A percentile compares a stretch with the other conserved stretches of the same genome.
These are phyloP conservation scores for Peronospora destructor DNA, from an alignment of 352 stramenopile species.

Conservation along the genomic window DNA sequence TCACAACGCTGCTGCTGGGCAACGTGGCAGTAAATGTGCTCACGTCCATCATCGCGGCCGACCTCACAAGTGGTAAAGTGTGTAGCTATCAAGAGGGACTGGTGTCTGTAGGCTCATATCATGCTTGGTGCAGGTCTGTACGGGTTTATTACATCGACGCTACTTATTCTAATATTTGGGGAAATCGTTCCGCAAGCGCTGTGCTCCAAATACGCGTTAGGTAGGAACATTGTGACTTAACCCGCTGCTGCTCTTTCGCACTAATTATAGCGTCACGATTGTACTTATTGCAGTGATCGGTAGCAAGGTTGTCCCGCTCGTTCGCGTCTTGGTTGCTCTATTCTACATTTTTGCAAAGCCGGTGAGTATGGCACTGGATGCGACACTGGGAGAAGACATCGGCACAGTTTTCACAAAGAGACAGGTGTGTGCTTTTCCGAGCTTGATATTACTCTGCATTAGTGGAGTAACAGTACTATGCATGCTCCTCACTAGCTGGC, in stretches of 20 bases:
- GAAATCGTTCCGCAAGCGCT: conserved; percentile 90
- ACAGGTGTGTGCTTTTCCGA: conserved; percentile 27
- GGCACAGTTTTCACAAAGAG: conserved; percentile 92
- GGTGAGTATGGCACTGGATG: conserved; percentile 89
- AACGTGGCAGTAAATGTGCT: conserved; percentile 97
- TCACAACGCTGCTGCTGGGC: conserved; percentile 96
- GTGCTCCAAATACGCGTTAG: conserved; percentile 93
- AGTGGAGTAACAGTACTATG: not conserved
- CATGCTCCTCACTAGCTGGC: conserved; percentile 67
- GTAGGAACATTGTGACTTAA: conserved; percentile 33
- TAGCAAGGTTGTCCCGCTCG: conserved; percentile 80
- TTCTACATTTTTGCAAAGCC: conserved; percentile 94
- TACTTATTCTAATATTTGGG: conserved; percentile 94
- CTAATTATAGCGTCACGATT: not conserved
- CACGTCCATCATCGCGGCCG: conserved; percentile 95
- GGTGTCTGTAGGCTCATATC: not conserved
- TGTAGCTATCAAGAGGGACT: not conserved
- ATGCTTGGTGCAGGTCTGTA: conserved; percentile 36
- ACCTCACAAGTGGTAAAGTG: conserved; percentile 63
- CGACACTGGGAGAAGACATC: conserved; percentile 89
- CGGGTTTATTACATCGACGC: conserved; percentile 92
- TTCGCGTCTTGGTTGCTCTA: conserved; percentile 89
- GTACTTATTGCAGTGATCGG: conserved; percentile 40
- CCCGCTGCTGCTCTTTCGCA: not conserved
- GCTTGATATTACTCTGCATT: not conserved